Evolutionary conservation across 2,329 filamentous ascomycete genomes (phyloP), one percentile per base, ranked within the genome.

Genomic region (Hymenoscyphus albidus): DNA sequence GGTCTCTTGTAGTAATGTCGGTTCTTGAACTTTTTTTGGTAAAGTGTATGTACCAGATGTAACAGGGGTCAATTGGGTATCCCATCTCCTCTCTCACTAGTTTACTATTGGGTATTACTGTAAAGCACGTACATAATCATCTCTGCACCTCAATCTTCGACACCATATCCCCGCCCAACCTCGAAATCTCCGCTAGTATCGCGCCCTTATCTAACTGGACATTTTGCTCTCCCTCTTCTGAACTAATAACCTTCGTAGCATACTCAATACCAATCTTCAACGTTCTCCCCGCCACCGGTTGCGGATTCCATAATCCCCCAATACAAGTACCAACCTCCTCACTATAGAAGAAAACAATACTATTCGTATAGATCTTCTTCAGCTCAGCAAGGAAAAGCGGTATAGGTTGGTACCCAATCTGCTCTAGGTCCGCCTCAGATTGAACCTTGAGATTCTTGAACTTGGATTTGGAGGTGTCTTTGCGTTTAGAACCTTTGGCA

Each of bases 361-460:
- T 84, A 42, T 88, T 83, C 3, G 83, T 83, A 74, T 93, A 97
- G 1, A 86, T 75, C 3, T 78, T 79, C 68, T 86, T 80, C 13
- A 98, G 79, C 71, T 95, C 91, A 16, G 80, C 77, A 16, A 93
- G 76, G 64, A 94, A 88, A 9, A 86, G 79, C 9, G 80, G 77
- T 1, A 87, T 79, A 0, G 90, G 85, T n/a, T 88, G 81, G 27
- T 84, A 83, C 1, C 85, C 83, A 4, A 88, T 72, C 40, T 82
- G 60, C 70, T 77, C 69, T 62, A 73, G 39, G 55, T 75, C 73
- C 3, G 75, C 75, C 59, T 80, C 78, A n/a, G 79, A 81, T 63
- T 83, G 82, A 38, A 85, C 79, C 70, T 89, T 85, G 40, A 97
- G 81, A 74, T 97, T 97, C 78, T 96, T 97, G 81, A 89, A 97